phyloP scores from a whole-genome alignment of 306 rosid species.

The Neltuma alba region DNA sequence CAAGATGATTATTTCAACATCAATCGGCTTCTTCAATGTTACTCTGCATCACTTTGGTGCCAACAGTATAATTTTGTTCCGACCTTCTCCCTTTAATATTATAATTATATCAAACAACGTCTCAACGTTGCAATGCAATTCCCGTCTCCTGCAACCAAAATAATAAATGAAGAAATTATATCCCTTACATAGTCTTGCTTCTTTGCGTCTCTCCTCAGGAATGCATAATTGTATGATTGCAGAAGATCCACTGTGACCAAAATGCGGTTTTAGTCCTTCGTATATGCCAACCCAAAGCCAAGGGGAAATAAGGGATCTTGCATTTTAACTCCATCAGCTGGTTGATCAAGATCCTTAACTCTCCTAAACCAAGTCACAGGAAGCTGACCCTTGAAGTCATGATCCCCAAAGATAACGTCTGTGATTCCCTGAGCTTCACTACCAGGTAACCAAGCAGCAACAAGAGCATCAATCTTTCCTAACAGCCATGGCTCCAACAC shows the following conservation, averaged over 20 bases:
- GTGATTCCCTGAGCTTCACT: constrained; percentile 78
- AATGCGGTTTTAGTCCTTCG: neutral
- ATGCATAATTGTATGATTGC: neutral
- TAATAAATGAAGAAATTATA: neutral
- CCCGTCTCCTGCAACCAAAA: neutral
- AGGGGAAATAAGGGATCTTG: constrained; percentile 72
- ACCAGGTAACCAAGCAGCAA: constrained; percentile 97
- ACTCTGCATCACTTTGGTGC: neutral
- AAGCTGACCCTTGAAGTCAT: constrained; percentile 68
- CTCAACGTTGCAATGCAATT: no score
- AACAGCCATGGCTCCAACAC: constrained; percentile 64
- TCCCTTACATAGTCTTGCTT: no score
- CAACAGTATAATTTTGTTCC: neutral
- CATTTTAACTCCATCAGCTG: constrained; percentile 37
- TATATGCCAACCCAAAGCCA: constrained; percentile 60
- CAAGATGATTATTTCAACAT: neutral
- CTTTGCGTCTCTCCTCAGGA: neutral
- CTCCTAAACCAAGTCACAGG: constrained; percentile 83
- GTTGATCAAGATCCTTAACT: constrained; percentile 54
- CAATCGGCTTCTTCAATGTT: neutral
- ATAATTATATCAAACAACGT: no score
- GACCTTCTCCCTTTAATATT: no score
- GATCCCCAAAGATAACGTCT: constrained; percentile 76
- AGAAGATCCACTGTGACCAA: neutral
- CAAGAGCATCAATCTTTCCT: constrained; percentile 63